Evolutionary conservation across 805 yeast genomes (phyloP), one percentile per base, ranked within the genome.

Genomic region (Peterozyma toletana): DNA sequence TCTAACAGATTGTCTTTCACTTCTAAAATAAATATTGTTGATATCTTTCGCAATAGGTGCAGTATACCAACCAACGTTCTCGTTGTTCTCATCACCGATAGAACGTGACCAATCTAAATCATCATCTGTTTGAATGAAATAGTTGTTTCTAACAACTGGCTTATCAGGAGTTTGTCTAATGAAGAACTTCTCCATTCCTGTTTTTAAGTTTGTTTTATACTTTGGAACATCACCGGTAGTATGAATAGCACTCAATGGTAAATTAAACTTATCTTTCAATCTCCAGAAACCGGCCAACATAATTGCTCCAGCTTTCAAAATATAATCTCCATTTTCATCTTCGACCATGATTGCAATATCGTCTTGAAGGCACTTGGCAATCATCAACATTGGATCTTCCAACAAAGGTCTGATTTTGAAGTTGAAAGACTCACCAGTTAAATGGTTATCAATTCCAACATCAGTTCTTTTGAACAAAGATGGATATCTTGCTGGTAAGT

Each of bases 251-350:
- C 71, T 63, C 37, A 81, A 59, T 14, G 83, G 78, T 60, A 73
- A 59, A 44, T 76, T 70, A 30, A 73, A 54, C 56, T 82, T 82
- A 53, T 82, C 87, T 42, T 62, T 68, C 36, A 82, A 67, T 54
- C 85, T 67, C 87, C 87, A 81, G 58, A 80, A 82, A 0, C 83
- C 87, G 3, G 88, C 82, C 38, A 81, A 66, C 53, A 78, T 64
- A 40, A 81, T 77, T 4, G 83, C 75, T 2, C 86, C 88, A 29
- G 76, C 80, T 51, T 72, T 74, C 43, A 81, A 63, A 31, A 63
- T 62, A 54, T 78, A 80, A 42, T 75, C 70, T 9, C 85, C 86
- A 34, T 78, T 69, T 17, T 67, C 69, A 40, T 68, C 65, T 52
- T 82, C 87, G 41, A 79, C 60, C 83, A 81, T 76, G 17, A 82